These are phyloP conservation scores for Microstegium vimineum DNA, from an alignment of 176 grass and related monocot genomes.

Conservation along the genomic window DNA sequence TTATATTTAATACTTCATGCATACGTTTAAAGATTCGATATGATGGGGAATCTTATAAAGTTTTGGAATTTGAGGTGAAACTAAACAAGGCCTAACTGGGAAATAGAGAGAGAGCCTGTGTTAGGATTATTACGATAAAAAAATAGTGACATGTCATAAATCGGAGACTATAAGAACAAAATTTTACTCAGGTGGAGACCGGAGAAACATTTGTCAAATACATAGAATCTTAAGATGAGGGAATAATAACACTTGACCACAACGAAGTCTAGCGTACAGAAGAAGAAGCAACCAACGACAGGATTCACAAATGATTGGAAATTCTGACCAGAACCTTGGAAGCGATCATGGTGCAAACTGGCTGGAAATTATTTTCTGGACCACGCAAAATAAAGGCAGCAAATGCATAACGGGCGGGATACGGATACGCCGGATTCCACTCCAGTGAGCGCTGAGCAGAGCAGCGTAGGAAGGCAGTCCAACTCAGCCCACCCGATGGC, in stretches of 20 bases:
- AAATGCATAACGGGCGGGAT: not conserved
- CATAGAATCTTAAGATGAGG: not conserved
- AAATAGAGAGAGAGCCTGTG: too few relatives aligned
- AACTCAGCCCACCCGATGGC: not conserved
- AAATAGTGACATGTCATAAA: not conserved
- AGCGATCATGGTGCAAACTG: not conserved
- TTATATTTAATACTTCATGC: too few relatives aligned
- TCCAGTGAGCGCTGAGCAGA: not conserved
- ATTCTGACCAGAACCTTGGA: not conserved
- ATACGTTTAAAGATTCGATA: too few relatives aligned
- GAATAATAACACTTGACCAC: not conserved
- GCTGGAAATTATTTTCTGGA: slow-evolving; percentile 1
- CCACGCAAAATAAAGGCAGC: not conserved
- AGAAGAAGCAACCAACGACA: not conserved
- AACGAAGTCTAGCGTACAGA: not conserved
- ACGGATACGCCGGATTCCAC: too few relatives aligned
- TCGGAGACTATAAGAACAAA: too few relatives aligned
- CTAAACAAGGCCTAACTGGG: too few relatives aligned
- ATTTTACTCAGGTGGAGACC: too few relatives aligned
- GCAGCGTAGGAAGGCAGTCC: not conserved
- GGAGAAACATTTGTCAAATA: not conserved
- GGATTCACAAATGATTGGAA: slow-evolving; percentile 4
- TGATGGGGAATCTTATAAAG: too few relatives aligned
- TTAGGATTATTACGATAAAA: not conserved
- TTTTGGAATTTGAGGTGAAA: too few relatives aligned